phyloP scores from a whole-genome alignment of 148 eudicot species.

The Cornus suecica region DNA sequence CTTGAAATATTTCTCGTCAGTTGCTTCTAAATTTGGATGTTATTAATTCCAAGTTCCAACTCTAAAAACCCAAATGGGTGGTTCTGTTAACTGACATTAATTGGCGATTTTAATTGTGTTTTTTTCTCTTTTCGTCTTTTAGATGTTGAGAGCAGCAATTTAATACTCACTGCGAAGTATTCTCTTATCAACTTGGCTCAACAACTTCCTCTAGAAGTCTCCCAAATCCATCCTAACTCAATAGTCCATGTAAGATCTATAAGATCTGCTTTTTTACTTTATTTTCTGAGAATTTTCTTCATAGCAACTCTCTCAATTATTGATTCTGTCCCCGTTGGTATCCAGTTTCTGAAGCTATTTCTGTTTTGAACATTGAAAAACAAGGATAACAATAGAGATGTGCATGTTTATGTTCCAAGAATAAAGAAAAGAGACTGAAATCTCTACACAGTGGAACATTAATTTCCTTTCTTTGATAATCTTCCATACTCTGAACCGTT shows the following conservation, averaged over 20 bases:
- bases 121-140: constrained; percentile 15
- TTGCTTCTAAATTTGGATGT: no score
- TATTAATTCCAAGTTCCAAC: no score
- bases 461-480: no score
- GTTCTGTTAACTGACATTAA: no score
- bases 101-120: not conserved
- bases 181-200: constrained; percentile 65
- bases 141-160: constrained; percentile 74
- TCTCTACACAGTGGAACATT: no score
- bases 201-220: constrained; percentile 60
- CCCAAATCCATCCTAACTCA: constrained; percentile 50
- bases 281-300: not conserved
- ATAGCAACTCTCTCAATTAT: not conserved
- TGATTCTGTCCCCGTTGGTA: not conserved
- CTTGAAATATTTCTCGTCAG: no score
- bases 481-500: no score
- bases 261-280: constrained; percentile 16
- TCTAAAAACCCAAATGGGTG: no score
- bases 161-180: constrained; percentile 75
- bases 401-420: no score
- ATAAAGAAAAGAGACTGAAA: no score
- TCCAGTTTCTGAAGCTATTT: not conserved
- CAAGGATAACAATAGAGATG: not conserved
- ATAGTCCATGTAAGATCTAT: constrained; percentile 75
- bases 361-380: not conserved